Conservation (phyloP, 1,284 basidiomycete species). For the Cystobasidium sp. region DNA sequence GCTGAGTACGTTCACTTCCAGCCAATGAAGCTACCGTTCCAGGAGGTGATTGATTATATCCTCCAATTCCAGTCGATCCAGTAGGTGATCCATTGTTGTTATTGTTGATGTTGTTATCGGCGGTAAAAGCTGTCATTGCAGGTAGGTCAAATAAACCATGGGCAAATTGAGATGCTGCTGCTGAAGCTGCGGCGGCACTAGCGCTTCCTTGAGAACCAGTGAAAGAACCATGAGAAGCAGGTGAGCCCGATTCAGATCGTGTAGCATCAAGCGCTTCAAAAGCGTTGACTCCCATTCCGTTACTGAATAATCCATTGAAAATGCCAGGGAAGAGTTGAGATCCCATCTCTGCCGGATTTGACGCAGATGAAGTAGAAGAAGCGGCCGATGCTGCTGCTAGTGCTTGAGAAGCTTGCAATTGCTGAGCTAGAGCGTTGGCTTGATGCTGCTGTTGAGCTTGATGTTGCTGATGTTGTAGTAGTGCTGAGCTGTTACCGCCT, state of each 20-base stretch:
- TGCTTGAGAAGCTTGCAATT: neutral
- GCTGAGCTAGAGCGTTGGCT: neutral
- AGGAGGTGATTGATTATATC: conserved; percentile 20
- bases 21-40: conserved; percentile 27
- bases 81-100: neutral
- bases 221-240: conserved; percentile 13
- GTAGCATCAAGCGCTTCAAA: conserved; percentile 19
- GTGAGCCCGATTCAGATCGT: conserved; percentile 39
- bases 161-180: conserved; percentile 5
- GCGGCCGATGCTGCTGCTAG: neutral
- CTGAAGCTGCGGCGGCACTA: neutral
- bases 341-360: neutral
- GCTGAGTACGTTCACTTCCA: conserved; percentile 19
- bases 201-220: neutral
- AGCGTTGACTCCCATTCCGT: neutral
- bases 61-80: neutral
- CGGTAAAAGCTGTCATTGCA: neutral
- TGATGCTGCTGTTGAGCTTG: conserved; percentile 24
- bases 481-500: neutral
- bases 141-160: conserved; percentile 18
- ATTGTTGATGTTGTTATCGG: neutral
- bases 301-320: conserved; percentile 33
- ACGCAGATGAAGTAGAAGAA: neutral
- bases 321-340: conserved; percentile 30
- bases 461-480: conserved; percentile 7